Percentiles rank a stretch among this genome's conserved stretches.
Evolutionary conservation across 768 basidiomycete genomes (phyloP).

Genomic region (Russula lepida): DNA sequence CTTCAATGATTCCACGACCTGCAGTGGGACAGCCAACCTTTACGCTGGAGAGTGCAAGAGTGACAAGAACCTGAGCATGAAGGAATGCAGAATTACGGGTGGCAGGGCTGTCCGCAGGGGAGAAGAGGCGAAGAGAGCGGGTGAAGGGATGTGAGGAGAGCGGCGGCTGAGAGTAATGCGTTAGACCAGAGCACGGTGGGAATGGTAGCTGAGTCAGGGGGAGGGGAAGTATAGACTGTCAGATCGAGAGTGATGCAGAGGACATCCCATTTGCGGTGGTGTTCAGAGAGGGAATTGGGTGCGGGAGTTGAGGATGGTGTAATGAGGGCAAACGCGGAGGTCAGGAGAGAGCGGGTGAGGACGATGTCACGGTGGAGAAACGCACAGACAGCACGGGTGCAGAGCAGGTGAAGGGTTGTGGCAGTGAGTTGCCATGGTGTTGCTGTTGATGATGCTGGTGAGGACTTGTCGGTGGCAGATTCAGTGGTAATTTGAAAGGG

Average conservation of each 20-base stretch:
- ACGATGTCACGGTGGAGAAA: slow-evolving; percentile 67
- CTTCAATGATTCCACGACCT: slow-evolving; percentile 61
- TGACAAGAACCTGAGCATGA: slow-evolving; percentile 60
- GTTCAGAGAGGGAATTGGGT: slow-evolving; percentile 36
- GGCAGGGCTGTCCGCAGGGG: slow-evolving; percentile 34
- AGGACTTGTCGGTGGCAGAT: background rate
- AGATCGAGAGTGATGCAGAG: slow-evolving; percentile 77
- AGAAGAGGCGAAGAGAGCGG: slow-evolving; percentile 63
- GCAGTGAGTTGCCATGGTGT: slow-evolving; percentile 26
- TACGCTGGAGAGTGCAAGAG: slow-evolving; percentile 61
- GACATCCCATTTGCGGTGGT: slow-evolving; percentile 79
- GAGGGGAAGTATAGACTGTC: slow-evolving; percentile 53
- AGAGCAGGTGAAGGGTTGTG: slow-evolving; percentile 58
- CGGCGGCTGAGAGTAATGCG: slow-evolving; percentile 49
- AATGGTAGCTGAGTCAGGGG: slow-evolving; percentile 34
- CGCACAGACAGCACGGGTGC: slow-evolving; percentile 67
- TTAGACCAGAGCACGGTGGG: slow-evolving; percentile 46
- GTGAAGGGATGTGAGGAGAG: slow-evolving; percentile 46
- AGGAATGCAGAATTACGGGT: slow-evolving; percentile 47
- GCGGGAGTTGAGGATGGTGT: slow-evolving; percentile 31
- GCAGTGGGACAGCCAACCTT: slow-evolving; percentile 54
- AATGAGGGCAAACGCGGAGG: slow-evolving; percentile 60
- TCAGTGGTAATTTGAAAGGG: slow-evolving; percentile 1
- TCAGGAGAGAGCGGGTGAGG: slow-evolving; percentile 57
- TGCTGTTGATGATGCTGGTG: background rate